phyloP scores from a whole-genome alignment of 2,329 filamentous ascomycete genomes.

The Atkinsonella hypoxylon region DNA sequence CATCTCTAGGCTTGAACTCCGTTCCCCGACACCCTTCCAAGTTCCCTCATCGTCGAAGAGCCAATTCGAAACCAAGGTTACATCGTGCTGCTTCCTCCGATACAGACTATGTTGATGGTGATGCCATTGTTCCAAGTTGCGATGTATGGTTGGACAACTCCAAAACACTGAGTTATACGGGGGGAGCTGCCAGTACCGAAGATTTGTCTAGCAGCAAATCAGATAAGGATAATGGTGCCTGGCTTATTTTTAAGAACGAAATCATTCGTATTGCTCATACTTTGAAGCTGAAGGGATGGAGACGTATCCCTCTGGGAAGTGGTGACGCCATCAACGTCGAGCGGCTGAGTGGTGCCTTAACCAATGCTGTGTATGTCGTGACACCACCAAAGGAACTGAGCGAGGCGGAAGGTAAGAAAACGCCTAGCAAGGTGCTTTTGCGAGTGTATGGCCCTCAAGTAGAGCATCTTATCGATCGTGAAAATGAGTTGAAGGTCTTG shows the following conservation, averaged over 20 bases:
- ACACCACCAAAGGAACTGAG: constrained; percentile 58
- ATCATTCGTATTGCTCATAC: constrained; percentile 85
- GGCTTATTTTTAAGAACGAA: constrained; percentile 83
- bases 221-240: constrained; percentile 62
- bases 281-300: constrained; percentile 81
- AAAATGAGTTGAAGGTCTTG: constrained; percentile 78
- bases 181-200: constrained; percentile 30
- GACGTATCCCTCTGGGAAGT: constrained; percentile 61
- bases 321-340: constrained; percentile 59
- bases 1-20: constrained; percentile 35
- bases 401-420: constrained; percentile 28
- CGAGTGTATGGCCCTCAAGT: constrained; percentile 92
- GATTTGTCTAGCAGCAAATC: constrained; percentile 31
- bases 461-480: constrained; percentile 88
- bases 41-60: constrained; percentile 29
- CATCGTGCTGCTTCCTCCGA: constrained; percentile 57
- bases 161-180: constrained; percentile 69
- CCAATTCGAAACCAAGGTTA: constrained; percentile 22
- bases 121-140: constrained; percentile 71
- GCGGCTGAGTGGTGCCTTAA: constrained; percentile 79
- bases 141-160: constrained; percentile 82
- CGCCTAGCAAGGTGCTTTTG: constrained; percentile 61
- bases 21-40: constrained; percentile 32
- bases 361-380: constrained; percentile 94
- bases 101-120: constrained; percentile 73